Percentiles rank a stretch among this genome's conserved stretches.
phyloP scores from a whole-genome alignment of 805 yeast genomes.

The Hagleromyces aurorensis region DNA sequence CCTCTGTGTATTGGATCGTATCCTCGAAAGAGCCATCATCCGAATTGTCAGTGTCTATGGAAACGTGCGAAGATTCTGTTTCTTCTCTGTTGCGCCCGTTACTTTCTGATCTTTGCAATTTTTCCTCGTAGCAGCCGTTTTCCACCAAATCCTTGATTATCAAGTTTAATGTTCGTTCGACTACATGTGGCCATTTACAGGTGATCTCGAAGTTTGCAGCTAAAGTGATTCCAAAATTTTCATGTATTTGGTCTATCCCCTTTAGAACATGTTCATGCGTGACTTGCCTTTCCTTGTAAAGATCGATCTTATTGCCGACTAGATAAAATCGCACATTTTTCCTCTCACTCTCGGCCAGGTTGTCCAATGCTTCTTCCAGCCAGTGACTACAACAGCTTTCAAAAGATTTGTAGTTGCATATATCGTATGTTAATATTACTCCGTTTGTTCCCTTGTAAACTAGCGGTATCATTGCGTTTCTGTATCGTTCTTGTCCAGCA shows the following conservation, averaged over 20 bases:
- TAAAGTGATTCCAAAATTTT: slow-evolving; percentile 28
- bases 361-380: slow-evolving; percentile 36
- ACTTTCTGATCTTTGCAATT: too few relatives aligned
- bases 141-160: slow-evolving; percentile 36
- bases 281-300: slow-evolving; percentile 32
- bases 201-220: slow-evolving; percentile 41
- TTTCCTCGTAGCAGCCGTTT: slow-evolving; percentile 33
- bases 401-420: slow-evolving; percentile 34
- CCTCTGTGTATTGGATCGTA: not conserved
- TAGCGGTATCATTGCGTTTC: slow-evolving; percentile 38
- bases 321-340: slow-evolving; percentile 33
- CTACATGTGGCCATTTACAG: slow-evolving; percentile 36
- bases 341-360: slow-evolving; percentile 23
- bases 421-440: slow-evolving; percentile 38
- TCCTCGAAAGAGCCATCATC: not conserved
- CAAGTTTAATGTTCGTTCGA: slow-evolving; percentile 33
- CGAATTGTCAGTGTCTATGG: slow-evolving; percentile 3
- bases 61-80: not conserved
- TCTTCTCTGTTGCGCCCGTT: slow-evolving; percentile 1
- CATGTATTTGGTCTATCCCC: slow-evolving; percentile 27
- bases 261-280: slow-evolving; percentile 33
- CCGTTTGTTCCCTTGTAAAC: slow-evolving; percentile 42
- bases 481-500: slow-evolving; percentile 44
- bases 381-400: slow-evolving; percentile 34
- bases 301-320: slow-evolving; percentile 40